phyloP scores from a whole-genome alignment of 2,329 filamentous ascomycete genomes.

The Colletotrichum eleusines region DNA sequence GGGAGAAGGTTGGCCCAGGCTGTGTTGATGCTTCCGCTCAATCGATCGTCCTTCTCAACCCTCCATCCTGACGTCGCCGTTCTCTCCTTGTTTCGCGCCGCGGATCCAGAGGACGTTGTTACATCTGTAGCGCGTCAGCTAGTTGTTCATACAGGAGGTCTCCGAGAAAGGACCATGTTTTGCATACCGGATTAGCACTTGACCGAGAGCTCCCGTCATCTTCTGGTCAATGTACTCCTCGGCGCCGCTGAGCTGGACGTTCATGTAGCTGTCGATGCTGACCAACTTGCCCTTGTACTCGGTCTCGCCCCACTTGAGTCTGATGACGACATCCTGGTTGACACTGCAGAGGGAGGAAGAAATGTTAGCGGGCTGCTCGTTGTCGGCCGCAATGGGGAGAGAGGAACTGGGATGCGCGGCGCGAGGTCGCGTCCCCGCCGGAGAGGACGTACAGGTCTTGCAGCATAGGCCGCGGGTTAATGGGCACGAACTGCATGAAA shows the following conservation, averaged over 20 bases:
- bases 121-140: conserved; percentile 66
- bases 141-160: neutral
- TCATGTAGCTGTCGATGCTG: conserved; percentile 98
- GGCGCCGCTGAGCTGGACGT: conserved; percentile 90
- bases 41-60: conserved; percentile 50
- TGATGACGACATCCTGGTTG: conserved; percentile 89
- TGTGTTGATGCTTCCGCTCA: conserved; percentile 29
- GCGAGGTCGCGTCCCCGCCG: conserved; percentile 15
- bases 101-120: conserved; percentile 98
- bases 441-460: conserved; percentile 81
- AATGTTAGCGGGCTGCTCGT: conserved; percentile 21
- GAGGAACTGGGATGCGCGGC: neutral
- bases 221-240: conserved; percentile 94
- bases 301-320: conserved; percentile 97
- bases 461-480: conserved; percentile 97
- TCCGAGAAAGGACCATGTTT: neutral
- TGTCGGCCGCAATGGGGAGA: conserved; percentile 1
- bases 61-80: conserved; percentile 70
- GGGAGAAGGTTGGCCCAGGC: neutral
- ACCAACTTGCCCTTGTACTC: conserved; percentile 96
- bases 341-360: conserved; percentile 65
- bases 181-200: conserved; percentile 88
- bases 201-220: conserved; percentile 85
- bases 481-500: conserved; percentile 79
- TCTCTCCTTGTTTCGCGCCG: conserved; percentile 64